phyloP scores from a whole-genome alignment of 768 basidiomycete species.

The Pulveroboletus sp. region DNA sequence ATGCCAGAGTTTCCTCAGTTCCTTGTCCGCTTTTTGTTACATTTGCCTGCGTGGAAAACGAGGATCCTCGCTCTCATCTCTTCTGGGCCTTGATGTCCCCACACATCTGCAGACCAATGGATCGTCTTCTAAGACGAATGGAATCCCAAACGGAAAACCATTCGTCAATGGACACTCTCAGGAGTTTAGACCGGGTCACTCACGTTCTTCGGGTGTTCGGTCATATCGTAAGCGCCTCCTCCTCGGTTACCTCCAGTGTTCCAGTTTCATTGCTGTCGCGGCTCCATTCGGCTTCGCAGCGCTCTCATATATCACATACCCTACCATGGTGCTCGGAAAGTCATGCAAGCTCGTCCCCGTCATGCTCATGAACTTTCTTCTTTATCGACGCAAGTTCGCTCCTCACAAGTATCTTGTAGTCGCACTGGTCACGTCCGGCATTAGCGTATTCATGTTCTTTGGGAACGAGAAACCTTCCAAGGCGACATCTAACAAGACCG shows the following conservation, averaged over 20 bases:
- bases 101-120: conserved; percentile 19
- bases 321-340: conserved; percentile 97
- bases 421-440: conserved; percentile 84
- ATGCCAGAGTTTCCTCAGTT: conserved; percentile 76
- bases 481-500: conserved; percentile 32
- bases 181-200: conserved; percentile 23
- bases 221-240: conserved; percentile 50
- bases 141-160: conserved; percentile 32
- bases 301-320: conserved; percentile 94
- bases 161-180: conserved; percentile 32
- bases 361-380: conserved; percentile 93
- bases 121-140: conserved; percentile 28
- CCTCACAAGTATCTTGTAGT: conserved; percentile 96
- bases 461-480: conserved; percentile 52
- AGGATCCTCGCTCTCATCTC: conserved; percentile 48
- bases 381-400: conserved; percentile 91
- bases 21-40: conserved; percentile 73
- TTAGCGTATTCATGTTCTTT: conserved; percentile 91
- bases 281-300: conserved; percentile 96
- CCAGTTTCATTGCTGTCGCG: conserved; percentile 83
- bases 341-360: conserved; percentile 99
- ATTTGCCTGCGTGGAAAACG: conserved; percentile 59
- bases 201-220: conserved; percentile 27
- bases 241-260: conserved; percentile 74
- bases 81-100: conserved; percentile 54